Base-by-base conservation (phyloP, 768 basidiomycete species). In the Tremella mesenterica region DNA sequence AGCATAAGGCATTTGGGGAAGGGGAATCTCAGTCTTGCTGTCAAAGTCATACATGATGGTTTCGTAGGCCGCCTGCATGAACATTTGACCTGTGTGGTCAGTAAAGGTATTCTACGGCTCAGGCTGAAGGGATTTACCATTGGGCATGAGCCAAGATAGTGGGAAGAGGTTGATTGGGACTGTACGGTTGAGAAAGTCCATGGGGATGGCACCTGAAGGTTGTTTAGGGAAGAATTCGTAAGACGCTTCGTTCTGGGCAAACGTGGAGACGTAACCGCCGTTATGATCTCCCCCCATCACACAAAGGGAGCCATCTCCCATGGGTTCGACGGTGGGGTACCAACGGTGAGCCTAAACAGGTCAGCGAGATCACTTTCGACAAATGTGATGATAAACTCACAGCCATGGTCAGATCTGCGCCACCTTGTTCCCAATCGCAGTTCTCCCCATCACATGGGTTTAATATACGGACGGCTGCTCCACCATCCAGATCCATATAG, bases 401-500 rank as follows among this genome's bases (percentile, higher is more conserved):
- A n/a, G 49, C 53, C 67, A 69, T 69, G 54, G 67, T 69, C 58
- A 69, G 57, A 54, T 57, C 63, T n/a, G 57, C 55, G 21, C 61
- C 61, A 4, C 67, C 67, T 38, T 69, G 61, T 21, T 52, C 33
- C 58, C 60, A 69, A 6, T n/a, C 48, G 52, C 67, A 69, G 12
- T 34, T 53, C 10, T 54, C 59, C 67, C 44, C 81, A 51, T 83
- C 78, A 69, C 90, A 93, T 12, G 88, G 84, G 56, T 84, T 82
- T 53, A 96, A 77, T 60, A 90, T 74, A 52, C 90, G 84, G 65
- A 93, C 87, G 31, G 85, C 77, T 52, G 78, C 80, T 16, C 81
- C 79, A 44, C 92, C 89, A 63, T 90, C 88, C 56, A 82, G 85
- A 69, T 93, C 84, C 51, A 81, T 75, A 70, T 87, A 92, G 76